phyloP scores from a whole-genome alignment of 2,329 filamentous ascomycete species.

The Alternaria ventricosa region DNA sequence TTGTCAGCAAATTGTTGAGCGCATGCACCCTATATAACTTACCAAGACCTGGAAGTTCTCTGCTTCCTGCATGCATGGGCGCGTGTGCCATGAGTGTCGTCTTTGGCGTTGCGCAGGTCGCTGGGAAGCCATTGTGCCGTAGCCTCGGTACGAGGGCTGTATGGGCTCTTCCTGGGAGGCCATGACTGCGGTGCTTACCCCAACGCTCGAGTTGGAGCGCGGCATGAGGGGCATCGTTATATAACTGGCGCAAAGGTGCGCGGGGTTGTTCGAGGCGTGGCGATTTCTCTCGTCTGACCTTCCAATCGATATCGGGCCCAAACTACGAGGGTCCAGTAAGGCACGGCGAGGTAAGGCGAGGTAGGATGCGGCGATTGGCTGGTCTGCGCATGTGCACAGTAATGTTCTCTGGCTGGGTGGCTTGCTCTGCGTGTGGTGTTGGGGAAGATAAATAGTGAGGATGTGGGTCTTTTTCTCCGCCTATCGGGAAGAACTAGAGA shows the following conservation, averaged over 20 bases:
- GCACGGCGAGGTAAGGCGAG: conserved; percentile 2
- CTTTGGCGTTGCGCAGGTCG: conserved; percentile 43
- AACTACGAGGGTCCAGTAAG: conserved; percentile 19
- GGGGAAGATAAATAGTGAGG: conserved; percentile 14
- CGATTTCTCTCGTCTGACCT: conserved; percentile 13
- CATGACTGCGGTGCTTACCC: conserved; percentile 45
- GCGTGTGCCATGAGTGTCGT: conserved; percentile 56
- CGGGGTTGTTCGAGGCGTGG: conserved; percentile 31
- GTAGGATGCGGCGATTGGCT: conserved; percentile 19
- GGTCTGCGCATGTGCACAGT: conserved; percentile 28
- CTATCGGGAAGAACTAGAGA: conserved; percentile 16
- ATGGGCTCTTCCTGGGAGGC: conserved; percentile 53
- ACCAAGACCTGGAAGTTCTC: conserved; percentile 57
- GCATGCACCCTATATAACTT: conserved; percentile 7
- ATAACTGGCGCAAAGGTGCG: conserved; percentile 21
- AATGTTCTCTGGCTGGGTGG: conserved; percentile 25
- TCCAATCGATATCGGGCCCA: conserved; percentile 11
- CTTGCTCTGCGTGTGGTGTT: conserved; percentile 17
- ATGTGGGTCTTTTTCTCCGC: conserved; percentile 27
- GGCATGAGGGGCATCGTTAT: conserved; percentile 34
- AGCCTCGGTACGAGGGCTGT: conserved; percentile 42
- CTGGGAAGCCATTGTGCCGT: conserved; percentile 40
- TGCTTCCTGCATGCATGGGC: conserved; percentile 53
- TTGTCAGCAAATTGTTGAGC: conserved; percentile 22
- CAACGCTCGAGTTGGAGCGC: conserved; percentile 27